phyloP scores from a whole-genome alignment of 768 basidiomycete genomes.

The Auricularia cornea region DNA sequence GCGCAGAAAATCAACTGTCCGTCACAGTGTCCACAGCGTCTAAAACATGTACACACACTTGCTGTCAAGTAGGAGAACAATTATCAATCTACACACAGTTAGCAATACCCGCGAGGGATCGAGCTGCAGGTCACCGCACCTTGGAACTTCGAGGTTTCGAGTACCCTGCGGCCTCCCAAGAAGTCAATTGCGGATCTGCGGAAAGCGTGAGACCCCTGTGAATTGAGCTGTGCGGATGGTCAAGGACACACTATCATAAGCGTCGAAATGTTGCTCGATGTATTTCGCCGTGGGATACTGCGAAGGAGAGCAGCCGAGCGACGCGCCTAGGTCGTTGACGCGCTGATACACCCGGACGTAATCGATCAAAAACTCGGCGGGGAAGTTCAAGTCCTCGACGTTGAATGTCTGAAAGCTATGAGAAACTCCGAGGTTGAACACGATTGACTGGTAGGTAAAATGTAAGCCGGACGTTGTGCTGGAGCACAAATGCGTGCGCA shows the following conservation, averaged over 20 bases:
- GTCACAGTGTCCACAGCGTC: too few species aligned
- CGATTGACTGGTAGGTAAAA: slow-evolving; percentile 52
- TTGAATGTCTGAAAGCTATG: slow-evolving; percentile 71
- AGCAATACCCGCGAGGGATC: too few species aligned
- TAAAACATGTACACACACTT: too few species aligned
- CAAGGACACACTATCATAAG: slow-evolving; percentile 34
- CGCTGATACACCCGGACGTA: slow-evolving; percentile 90
- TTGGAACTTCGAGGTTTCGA: slow-evolving; percentile 22
- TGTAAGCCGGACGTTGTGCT: slow-evolving; percentile 25
- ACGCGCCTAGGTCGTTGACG: slow-evolving; percentile 44
- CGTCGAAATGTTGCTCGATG: slow-evolving; percentile 54
- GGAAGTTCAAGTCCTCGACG: slow-evolving; percentile 61
- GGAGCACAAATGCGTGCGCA: slow-evolving; percentile 34
- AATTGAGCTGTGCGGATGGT: too few species aligned
- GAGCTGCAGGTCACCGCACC: background rate
- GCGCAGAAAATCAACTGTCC: too few species aligned
- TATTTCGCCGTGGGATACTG: slow-evolving; percentile 75
- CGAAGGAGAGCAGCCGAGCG: slow-evolving; percentile 77
- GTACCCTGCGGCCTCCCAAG: slow-evolving; percentile 25
- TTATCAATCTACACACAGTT: too few species aligned
- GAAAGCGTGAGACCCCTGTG: background rate
- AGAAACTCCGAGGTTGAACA: slow-evolving; percentile 81
- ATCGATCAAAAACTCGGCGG: slow-evolving; percentile 69
- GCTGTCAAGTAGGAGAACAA: too few species aligned
- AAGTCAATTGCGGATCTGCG: slow-evolving; percentile 19